phyloP scores from a whole-genome alignment of 192 early-diverging fungal species.

The Podila horticola region DNA sequence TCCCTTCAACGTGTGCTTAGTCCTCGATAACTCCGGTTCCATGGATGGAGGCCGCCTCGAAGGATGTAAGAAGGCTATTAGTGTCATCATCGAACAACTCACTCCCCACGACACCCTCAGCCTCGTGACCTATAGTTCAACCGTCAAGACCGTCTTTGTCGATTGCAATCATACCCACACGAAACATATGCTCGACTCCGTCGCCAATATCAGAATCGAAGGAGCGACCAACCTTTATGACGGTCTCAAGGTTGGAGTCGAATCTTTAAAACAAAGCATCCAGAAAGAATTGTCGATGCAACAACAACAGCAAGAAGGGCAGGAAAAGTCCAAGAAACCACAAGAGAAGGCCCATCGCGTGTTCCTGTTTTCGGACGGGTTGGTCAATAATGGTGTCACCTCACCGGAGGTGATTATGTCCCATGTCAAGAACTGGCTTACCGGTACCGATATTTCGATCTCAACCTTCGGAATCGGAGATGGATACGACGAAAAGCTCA shows the following conservation, averaged over 20 bases:
- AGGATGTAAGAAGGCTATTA: constrained; percentile 32
- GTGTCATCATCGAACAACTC: constrained; percentile 19
- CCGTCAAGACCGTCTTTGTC: constrained; percentile 20
- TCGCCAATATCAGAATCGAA: constrained; percentile 4
- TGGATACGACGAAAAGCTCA: constrained; percentile 39
- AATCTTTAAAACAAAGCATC: constrained; percentile 29
- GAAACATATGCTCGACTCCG: constrained; percentile 18
- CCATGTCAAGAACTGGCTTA: constrained; percentile 21
- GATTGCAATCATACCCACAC: constrained; percentile 39
- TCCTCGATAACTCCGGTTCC: constrained; percentile 30
- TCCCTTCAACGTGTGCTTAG: constrained; percentile 37
- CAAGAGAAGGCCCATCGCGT: constrained; percentile 23
- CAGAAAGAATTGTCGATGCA: constrained; percentile 16
- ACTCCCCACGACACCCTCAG: constrained; percentile 38
- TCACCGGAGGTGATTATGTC: constrained; percentile 14
- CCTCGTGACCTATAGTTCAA: constrained; percentile 24
- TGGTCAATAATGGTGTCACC: constrained; percentile 24
- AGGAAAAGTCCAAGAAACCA: constrained; percentile 10
- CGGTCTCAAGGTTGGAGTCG: constrained; percentile 23
- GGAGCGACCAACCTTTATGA: constrained; percentile 23
- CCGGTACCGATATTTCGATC: constrained; percentile 23
- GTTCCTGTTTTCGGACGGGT: constrained; percentile 38
- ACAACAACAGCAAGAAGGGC: not conserved
- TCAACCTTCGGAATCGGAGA: constrained; percentile 47
- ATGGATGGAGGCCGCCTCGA: constrained; percentile 22